Evolutionary conservation across 345 rosid genomes (phyloP).

Genomic region (Salix koriyanagi): DNA sequence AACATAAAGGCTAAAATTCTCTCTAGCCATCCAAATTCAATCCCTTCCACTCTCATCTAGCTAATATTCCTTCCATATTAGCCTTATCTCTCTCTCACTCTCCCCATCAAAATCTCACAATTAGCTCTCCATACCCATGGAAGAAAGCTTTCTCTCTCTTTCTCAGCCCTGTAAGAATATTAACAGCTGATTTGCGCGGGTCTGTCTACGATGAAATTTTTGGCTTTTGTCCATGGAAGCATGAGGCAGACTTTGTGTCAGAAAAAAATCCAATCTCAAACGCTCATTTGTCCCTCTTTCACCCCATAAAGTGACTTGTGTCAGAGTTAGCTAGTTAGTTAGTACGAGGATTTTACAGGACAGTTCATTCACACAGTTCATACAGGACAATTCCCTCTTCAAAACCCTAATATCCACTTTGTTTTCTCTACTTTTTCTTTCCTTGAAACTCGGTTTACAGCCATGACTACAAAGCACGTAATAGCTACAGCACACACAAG

Average conservation of each 20-base stretch:
- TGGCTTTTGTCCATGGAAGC: conserved; percentile 26
- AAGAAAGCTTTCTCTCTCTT: background rate
- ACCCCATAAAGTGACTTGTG: conserved; percentile 3
- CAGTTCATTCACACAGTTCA: background rate
- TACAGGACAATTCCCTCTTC: too few species aligned
- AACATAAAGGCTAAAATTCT: conserved; percentile 18
- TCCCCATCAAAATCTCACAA: background rate
- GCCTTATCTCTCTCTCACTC: background rate
- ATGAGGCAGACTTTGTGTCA: conserved; percentile 31
- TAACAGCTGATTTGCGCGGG: background rate
- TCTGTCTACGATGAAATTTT: conserved; percentile 11
- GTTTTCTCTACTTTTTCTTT: background rate
- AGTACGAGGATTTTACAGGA: background rate
- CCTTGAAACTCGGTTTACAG: background rate
- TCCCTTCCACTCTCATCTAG: conserved; percentile 15
- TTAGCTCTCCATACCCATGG: background rate
- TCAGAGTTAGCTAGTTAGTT: conserved; percentile 10
- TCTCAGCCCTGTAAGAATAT: background rate
- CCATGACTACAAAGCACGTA: background rate
- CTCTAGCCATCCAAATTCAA: conserved; percentile 30
- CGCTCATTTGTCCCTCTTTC: conserved; percentile 10
- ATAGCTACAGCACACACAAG: too few species aligned
- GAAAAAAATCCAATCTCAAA: conserved; percentile 26
- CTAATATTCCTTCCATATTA: background rate
- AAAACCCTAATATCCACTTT: conserved; percentile 4